phyloP scores from a whole-genome alignment of 2,329 filamentous ascomycete species.

The Massarina eburnea region DNA sequence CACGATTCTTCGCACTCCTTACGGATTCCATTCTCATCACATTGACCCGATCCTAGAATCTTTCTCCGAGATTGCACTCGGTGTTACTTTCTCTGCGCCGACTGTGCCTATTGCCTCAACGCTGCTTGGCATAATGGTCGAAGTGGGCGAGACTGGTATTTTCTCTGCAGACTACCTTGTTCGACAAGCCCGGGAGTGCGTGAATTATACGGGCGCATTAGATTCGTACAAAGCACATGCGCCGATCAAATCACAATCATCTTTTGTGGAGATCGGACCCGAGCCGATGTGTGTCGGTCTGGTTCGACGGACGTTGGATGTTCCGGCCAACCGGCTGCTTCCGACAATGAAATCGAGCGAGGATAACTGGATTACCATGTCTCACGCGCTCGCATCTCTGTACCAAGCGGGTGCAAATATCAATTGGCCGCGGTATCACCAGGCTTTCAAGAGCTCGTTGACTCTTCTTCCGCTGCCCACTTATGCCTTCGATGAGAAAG shows the following conservation, averaged over 20 bases:
- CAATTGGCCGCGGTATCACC: conserved; percentile 60
- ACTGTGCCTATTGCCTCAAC: conserved; percentile 30
- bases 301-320: background rate
- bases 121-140: conserved; percentile 21
- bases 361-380: conserved; percentile 39
- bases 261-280: conserved; percentile 6
- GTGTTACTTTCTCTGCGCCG: conserved; percentile 11
- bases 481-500: conserved; percentile 35
- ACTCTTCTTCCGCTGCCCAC: conserved; percentile 26
- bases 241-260: background rate
- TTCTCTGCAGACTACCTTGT: conserved; percentile 5
- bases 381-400: conserved; percentile 43
- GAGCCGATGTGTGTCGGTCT: conserved; percentile 2
- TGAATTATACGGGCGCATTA: conserved; percentile 48
- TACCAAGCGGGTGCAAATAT: conserved; percentile 57
- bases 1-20: conserved; percentile 1
- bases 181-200: conserved; percentile 42
- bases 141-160: conserved; percentile 43
- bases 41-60: conserved; percentile 46
- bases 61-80: conserved; percentile 36
- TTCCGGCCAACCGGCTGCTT: background rate
- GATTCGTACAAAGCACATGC: conserved; percentile 27
- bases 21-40: conserved; percentile 14
- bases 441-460: conserved; percentile 28
- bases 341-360: background rate